phyloP scores from a whole-genome alignment of 176 grass and related monocot genomes.

The Alopecurus myosuroides region DNA sequence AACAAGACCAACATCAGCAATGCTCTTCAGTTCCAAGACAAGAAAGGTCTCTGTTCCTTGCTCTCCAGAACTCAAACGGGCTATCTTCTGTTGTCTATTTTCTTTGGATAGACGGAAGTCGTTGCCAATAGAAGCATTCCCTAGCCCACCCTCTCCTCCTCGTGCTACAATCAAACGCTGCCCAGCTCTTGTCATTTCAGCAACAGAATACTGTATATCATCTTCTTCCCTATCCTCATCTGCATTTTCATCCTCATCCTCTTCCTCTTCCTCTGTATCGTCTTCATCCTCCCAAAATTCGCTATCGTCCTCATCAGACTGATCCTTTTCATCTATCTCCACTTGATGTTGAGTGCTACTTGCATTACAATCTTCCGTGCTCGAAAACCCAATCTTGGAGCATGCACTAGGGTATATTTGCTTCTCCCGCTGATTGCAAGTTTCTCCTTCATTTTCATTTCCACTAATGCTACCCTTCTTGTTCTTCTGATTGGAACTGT shows the following conservation, averaged over 20 bases:
- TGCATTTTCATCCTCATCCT: not conserved
- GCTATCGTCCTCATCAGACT: conserved; percentile 14
- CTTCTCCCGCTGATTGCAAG: not conserved
- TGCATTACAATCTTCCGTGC: not conserved
- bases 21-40: conserved; percentile 86
- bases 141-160: conserved; percentile 22
- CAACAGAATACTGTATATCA: conserved; percentile 53
- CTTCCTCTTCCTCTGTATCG: not conserved
- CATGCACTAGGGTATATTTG: not conserved
- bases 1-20: conserved; percentile 85
- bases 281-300: conserved; percentile 35
- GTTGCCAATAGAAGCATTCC: conserved; percentile 51
- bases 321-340: conserved; percentile 25
- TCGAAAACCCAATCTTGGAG: not conserved
- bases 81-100: conserved; percentile 28
- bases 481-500: not conserved
- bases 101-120: conserved; percentile 29
- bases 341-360: not conserved
- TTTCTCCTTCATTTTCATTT: conserved; percentile 3
- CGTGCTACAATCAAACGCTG: conserved; percentile 59
- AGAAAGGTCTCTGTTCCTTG: conserved; percentile 64
- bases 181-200: conserved; percentile 77
- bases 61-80: conserved; percentile 31
- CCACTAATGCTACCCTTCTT: not conserved
- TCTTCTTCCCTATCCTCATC: conserved; percentile 16